Base-by-base conservation (phyloP, 129 eudicot genomes). In the Scalesia atractyloides region DNA sequence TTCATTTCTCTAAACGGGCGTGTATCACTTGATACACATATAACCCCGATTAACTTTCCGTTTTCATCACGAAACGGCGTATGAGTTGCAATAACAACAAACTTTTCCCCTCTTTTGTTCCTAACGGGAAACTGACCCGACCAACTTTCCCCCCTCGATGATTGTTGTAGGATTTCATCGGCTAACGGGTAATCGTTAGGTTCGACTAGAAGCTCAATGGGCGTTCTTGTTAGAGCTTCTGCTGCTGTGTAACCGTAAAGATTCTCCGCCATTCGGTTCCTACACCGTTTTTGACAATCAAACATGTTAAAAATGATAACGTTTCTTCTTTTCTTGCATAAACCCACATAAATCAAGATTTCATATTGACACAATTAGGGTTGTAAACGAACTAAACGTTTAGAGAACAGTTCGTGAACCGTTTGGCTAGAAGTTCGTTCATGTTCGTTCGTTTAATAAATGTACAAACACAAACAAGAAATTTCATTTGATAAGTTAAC, bases 51-150 rank as follows among this genome's bases (percentile, higher is more conserved):
- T 63, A 92, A 70, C 49, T 69, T 67, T 17, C 91, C 95, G 70
- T 80, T 84, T 73, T 89, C 96, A 75, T 92, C 96, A 26, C 87
- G 91, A 44, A 87, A 85, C 4, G 98, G 98, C 4, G 95, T 82
- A 50, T 87, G 79, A 12, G 91, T 80, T 36, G 80, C 82, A 43
- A 85, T 60, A 11, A 85, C 82, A 20, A 48, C 8, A 46, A 89
- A 85, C 70, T 71, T 85, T 4, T 85, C 84, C 15, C 96, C 96
- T 56, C 15, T 53, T 86, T 92, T 92, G 65, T 83, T 82, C 75
- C 46, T 89, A 17, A 89, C 85, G 0, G 98, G 96, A 75, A 87
- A 78, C 54, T 76, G 88, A 56, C 98, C 98, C 0, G 96, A 83
- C 98, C 98, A 92, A 64, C 68, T 80, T 73, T 89, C 95, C 20